Percentiles rank a stretch among this genome's conserved stretches.
phyloP scores from a whole-genome alignment of 139 green algal species.

The Coccomyxa sp. region DNA sequence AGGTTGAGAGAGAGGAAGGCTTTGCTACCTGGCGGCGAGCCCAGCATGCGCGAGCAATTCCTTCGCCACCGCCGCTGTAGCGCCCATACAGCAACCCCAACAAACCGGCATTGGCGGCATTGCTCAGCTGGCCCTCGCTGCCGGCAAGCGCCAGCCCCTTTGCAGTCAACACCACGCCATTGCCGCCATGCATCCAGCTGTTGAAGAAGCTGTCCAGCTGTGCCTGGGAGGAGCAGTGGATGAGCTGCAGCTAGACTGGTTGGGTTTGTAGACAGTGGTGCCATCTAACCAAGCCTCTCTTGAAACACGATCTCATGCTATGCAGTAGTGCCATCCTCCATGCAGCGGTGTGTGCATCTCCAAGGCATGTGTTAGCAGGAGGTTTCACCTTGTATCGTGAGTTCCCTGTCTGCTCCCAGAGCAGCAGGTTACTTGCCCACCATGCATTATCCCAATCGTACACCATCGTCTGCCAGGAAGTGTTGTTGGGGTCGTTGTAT shows the following conservation, averaged over 20 bases:
- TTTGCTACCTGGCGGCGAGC: slow-evolving; percentile 16
- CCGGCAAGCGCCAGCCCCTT: slow-evolving; percentile 9
- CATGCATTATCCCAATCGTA: slow-evolving; percentile 18
- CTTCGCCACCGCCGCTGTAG: neutral
- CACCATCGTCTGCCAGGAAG: neutral
- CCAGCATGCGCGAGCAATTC: slow-evolving; percentile 46
- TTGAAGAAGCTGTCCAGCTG: slow-evolving; percentile 19
- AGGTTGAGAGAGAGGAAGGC: too few species aligned
- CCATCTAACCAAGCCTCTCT: too few species aligned
- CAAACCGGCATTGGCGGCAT: slow-evolving; percentile 51
- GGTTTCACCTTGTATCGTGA: neutral
- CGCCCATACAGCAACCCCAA: slow-evolving; percentile 34
- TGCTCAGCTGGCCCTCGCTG: slow-evolving; percentile 30
- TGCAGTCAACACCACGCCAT: slow-evolving; percentile 1
- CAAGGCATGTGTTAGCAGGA: too few species aligned
- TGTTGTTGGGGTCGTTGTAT: neutral
- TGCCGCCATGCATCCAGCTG: slow-evolving; percentile 16
- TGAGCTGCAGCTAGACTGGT: neutral
- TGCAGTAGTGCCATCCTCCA: too few species aligned
- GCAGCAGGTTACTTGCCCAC: slow-evolving; percentile 15
- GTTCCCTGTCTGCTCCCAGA: slow-evolving; percentile 15
- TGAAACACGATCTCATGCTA: too few species aligned
- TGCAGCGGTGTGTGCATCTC: too few species aligned
- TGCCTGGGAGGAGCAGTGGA: neutral
- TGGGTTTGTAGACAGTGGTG: neutral